Evolutionary conservation across 2,329 filamentous ascomycete genomes (phyloP).

Genomic region (Fusarium devonianum): DNA sequence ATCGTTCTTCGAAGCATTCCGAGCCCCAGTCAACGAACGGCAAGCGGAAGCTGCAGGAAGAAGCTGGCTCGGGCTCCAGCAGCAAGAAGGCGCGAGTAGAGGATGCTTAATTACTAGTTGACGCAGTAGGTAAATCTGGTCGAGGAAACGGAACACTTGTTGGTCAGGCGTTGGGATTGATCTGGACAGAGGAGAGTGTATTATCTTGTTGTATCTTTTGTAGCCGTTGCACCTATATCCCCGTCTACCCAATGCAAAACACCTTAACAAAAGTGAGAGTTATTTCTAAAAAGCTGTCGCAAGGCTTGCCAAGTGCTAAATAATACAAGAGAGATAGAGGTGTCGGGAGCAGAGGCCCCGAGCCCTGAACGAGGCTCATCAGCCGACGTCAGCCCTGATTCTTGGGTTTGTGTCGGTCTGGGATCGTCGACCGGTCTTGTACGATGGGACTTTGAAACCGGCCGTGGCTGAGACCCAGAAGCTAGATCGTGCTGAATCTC

Average conservation of each 20-base stretch:
- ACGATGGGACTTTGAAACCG: background rate
- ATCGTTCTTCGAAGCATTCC: slow-evolving; percentile 48
- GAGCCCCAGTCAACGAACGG: slow-evolving; percentile 40
- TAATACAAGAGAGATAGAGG: slow-evolving; percentile 19
- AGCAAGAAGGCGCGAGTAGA: slow-evolving; percentile 59
- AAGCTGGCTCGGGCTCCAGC: slow-evolving; percentile 39
- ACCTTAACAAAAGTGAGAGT: slow-evolving; percentile 34
- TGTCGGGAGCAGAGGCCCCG: background rate
- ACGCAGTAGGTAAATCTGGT: background rate
- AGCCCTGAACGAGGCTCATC: slow-evolving; percentile 1
- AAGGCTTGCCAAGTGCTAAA: slow-evolving; percentile 27
- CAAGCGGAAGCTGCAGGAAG: slow-evolving; percentile 57
- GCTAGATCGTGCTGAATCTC: slow-evolving; percentile 1
- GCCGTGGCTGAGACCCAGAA: slow-evolving; percentile 1
- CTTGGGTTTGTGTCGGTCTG: background rate
- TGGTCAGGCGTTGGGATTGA: slow-evolving; percentile 22
- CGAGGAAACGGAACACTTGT: slow-evolving; percentile 5
- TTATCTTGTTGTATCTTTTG: slow-evolving; percentile 27
- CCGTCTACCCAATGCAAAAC: slow-evolving; percentile 42
- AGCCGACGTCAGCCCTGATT: slow-evolving; percentile 3
- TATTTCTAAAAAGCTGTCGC: slow-evolving; percentile 18
- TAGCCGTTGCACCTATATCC: slow-evolving; percentile 33
- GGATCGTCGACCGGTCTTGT: slow-evolving; percentile 1
- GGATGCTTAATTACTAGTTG: slow-evolving; percentile 34
- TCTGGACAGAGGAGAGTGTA: slow-evolving; percentile 24